Conservation (phyloP, 1,139 yeast genomes). For the Debaryomyces coudertii region DNA sequence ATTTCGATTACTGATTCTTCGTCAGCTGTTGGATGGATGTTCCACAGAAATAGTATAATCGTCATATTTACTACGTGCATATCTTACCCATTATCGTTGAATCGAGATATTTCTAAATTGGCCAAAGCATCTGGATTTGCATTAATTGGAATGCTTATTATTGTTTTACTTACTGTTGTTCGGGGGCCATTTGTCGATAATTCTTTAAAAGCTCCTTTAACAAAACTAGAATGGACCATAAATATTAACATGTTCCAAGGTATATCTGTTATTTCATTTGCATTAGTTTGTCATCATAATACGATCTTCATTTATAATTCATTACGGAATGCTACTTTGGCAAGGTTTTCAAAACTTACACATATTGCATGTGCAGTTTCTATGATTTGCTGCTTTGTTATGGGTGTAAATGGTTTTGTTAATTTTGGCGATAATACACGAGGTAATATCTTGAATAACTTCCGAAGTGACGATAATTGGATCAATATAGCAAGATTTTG, state of each 20-base stretch:
- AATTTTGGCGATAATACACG: slow-evolving; percentile 78
- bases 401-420: slow-evolving; percentile 81
- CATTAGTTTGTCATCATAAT: slow-evolving; percentile 94
- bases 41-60: slow-evolving; percentile 70
- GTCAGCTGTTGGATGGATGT: slow-evolving; percentile 51
- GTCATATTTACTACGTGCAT: slow-evolving; percentile 68
- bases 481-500: slow-evolving; percentile 88
- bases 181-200: slow-evolving; percentile 68
- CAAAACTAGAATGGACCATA: slow-evolving; percentile 53
- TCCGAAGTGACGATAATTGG: slow-evolving; percentile 69
- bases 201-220: slow-evolving; percentile 50
- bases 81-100: slow-evolving; percentile 81
- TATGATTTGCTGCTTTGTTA: slow-evolving; percentile 73
- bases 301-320: slow-evolving; percentile 89
- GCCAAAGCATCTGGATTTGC: slow-evolving; percentile 92
- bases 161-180: slow-evolving; percentile 70
- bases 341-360: slow-evolving; percentile 73
- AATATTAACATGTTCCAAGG: slow-evolving; percentile 81
- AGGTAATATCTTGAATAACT: slow-evolving; percentile 87
- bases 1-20: slow-evolving; percentile 38
- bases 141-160: slow-evolving; percentile 77
- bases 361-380: slow-evolving; percentile 85
- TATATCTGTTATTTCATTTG: slow-evolving; percentile 86
- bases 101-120: slow-evolving; percentile 78
- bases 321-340: slow-evolving; percentile 71